These are phyloP conservation scores for Epichloe baconii DNA, from an alignment of 2,329 filamentous ascomycete species.

Conservation along the genomic window DNA sequence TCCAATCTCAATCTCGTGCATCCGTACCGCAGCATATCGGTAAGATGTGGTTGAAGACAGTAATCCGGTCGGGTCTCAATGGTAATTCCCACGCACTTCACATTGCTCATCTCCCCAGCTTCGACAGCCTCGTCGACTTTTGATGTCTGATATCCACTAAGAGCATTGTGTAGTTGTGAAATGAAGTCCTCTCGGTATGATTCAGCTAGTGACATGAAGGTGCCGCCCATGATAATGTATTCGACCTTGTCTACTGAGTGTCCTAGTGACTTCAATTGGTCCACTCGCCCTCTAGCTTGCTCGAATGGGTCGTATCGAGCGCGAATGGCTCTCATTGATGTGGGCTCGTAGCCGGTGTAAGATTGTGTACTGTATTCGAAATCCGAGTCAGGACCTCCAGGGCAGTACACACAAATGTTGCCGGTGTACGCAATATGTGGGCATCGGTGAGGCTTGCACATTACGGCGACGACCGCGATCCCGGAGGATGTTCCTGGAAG, in stretches of 20 bases:
- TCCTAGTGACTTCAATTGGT: constrained; percentile 89
- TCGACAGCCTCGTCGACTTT: constrained; percentile 93
- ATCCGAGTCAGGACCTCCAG: constrained; percentile 91
- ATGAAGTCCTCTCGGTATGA: constrained; percentile 90
- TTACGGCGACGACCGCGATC: constrained; percentile 95
- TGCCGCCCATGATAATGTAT: constrained; percentile 99
- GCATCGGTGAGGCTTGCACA: constrained; percentile 98
- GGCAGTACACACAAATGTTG: constrained; percentile 98
- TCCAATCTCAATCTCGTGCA: constrained; percentile 86
- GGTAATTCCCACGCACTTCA: constrained; percentile 96
- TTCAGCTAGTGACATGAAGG: constrained; percentile 91
- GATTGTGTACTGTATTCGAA: constrained; percentile 99
- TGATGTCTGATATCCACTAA: constrained; percentile 88
- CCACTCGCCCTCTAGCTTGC: constrained; percentile 87
- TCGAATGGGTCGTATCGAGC: constrained; percentile 97
- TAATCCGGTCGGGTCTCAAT: constrained; percentile 97
- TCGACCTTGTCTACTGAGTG: constrained; percentile 99
- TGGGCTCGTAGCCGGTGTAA: constrained; percentile 96
- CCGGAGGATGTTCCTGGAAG: constrained; percentile 75
- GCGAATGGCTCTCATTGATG: constrained; percentile 94
- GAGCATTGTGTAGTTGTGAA: constrained; percentile 86
- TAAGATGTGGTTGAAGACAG: constrained; percentile 88
- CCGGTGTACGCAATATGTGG: constrained; percentile 97
- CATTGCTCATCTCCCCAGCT: constrained; percentile 89
- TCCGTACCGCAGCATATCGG: constrained; percentile 93